Base-by-base conservation (phyloP, 331 rosid species). In the Saraca asoca region DNA sequence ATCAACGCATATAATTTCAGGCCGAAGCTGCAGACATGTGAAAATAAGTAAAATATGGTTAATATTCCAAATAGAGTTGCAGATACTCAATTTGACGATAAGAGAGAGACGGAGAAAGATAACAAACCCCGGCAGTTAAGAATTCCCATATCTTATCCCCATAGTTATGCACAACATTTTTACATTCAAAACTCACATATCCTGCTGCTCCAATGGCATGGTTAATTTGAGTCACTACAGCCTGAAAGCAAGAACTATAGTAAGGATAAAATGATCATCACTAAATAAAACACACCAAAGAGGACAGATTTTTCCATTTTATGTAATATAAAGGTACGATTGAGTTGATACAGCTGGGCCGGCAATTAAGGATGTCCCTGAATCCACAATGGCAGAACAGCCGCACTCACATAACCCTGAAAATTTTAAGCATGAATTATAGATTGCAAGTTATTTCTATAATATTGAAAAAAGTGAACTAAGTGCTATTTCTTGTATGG, bases 191-290 rank as follows among this genome's bases (percentile, higher is more conserved):
- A 62, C 85, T 88, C 15, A 69, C 80, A 62, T 78, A 63, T 49
- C 96, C 90, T 67, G 83, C 83, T 42, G 92, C 89, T 76, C 92
- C 90, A 69, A 85, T 85, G 73, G 88, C 95, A 73, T 80, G 88
- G 78, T 86, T 86, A 58, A 88, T 86, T 80, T 88, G 96, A 79
- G 90, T 75, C 67, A 88, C 88, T 56, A 86, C 74, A 72, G 80
- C 51, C 96, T 89, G 78, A 37, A 62, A 73, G 70, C 44, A 59
- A 58, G 41, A 75, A 69, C 57, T 50, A 72, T 29, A n/a, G n/a
- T 68, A 73, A 79, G 65, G 60, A 68, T 39, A 50, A 31, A 42
- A 59, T 46, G 10, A 12, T 3, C 19, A 8, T n/a, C 35, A 24
- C 1, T 12, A 29, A 50, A 65, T 12, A 38, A 77, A 29, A 55